These are phyloP conservation scores for Aspergillus campestris DNA, from an alignment of 495 filamentous ascomycete genomes.

Conservation along the genomic window DNA sequence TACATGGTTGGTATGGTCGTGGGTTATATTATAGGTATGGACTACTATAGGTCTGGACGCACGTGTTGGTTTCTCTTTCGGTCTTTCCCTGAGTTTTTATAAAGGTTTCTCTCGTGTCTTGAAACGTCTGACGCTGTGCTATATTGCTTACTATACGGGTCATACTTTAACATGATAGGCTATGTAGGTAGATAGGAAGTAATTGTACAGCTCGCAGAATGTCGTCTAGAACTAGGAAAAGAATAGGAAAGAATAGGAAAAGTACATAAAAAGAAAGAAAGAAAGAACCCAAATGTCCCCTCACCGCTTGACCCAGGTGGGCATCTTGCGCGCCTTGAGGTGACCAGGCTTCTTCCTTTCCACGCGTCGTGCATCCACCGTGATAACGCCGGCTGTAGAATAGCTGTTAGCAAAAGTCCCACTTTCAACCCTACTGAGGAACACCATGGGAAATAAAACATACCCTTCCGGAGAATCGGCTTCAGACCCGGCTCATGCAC, in stretches of 20 bases:
- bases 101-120: no score
- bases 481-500: conserved; percentile 88
- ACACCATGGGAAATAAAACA: conserved; percentile 37
- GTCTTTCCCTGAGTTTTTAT: no score
- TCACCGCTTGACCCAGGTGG: conserved; percentile 86
- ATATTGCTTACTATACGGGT: conserved; percentile 7
- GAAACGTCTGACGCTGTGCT: no score
- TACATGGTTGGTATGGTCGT: no score
- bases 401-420: no score
- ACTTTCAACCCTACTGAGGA: no score
- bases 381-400: conserved; percentile 85
- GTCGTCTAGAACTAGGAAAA: background rate
- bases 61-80: no score
- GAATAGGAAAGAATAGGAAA: conserved; percentile 7
- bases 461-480: conserved; percentile 79
- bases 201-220: conserved; percentile 12
- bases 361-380: conserved; percentile 82
- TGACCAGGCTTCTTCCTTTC: conserved; percentile 98
- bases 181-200: conserved; percentile 7
- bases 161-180: conserved; percentile 15
- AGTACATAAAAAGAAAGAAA: background rate
- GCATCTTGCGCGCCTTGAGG: conserved; percentile 95
- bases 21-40: no score
- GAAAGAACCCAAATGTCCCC: conserved; percentile 7
- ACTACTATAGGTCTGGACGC: no score